A percentile compares a stretch with the other conserved stretches of the same genome.
Evolutionary conservation across 2,329 filamentous ascomycete genomes (phyloP).

Genomic region (Aschersonia sp.): DNA sequence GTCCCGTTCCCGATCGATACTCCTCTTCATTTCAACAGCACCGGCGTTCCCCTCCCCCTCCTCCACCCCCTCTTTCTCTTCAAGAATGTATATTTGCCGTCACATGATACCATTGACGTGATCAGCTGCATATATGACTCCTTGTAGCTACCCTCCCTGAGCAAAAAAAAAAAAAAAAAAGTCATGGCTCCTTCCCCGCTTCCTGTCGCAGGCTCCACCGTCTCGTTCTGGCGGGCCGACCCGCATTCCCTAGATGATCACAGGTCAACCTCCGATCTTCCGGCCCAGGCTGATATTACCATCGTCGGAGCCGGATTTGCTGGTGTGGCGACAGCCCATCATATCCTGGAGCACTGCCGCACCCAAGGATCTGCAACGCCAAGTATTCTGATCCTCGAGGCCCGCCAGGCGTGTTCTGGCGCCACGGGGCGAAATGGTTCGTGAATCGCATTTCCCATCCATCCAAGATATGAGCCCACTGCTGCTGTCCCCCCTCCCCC

Average conservation of each 20-base stretch:
- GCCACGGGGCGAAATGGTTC: slow-evolving; percentile 22
- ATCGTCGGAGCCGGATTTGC: slow-evolving; percentile 33
- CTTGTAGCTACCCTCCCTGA: no score
- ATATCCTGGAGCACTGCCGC: slow-evolving; percentile 15
- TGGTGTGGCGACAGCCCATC: slow-evolving; percentile 26
- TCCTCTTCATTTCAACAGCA: no score
- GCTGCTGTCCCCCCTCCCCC: not conserved
- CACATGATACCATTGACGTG: no score
- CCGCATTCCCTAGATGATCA: slow-evolving; percentile 23
- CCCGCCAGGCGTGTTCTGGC: slow-evolving; percentile 19
- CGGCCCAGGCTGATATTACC: slow-evolving; percentile 24
- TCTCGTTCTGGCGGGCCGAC: slow-evolving; percentile 27
- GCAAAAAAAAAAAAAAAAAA: no score
- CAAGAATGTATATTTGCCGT: no score
- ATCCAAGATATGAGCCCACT: not conserved
- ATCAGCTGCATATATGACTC: no score
- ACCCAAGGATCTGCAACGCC: slow-evolving; percentile 4
- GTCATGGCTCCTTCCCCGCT: not conserved
- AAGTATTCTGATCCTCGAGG: slow-evolving; percentile 18
- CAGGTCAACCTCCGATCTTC: slow-evolving; percentile 22
- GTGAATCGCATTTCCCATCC: not conserved
- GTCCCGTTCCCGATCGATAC: no score
- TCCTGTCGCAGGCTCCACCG: slow-evolving; percentile 12
- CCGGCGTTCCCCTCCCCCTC: no score
- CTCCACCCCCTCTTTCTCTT: no score